These are phyloP conservation scores for Gentiana macrophylla DNA, from an alignment of 257 asterid species.

Conservation along the genomic window DNA sequence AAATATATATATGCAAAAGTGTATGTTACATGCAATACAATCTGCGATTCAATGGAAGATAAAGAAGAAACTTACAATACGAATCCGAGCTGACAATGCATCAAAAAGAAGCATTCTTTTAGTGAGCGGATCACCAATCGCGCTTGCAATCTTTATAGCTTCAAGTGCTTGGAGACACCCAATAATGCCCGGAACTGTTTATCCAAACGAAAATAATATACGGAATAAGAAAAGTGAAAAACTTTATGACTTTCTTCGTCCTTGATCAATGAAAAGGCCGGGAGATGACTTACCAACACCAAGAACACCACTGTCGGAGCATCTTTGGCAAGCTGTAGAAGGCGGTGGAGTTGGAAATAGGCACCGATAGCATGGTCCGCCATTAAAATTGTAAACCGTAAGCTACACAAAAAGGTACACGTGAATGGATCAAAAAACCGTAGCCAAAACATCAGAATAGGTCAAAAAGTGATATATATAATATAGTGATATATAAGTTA, in stretches of 20 bases:
- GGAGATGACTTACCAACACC: conserved; percentile 66
- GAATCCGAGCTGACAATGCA: conserved; percentile 68
- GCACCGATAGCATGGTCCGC: conserved; percentile 96
- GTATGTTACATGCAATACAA: too few relatives aligned
- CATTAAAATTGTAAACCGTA: conserved; percentile 77
- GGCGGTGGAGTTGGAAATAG: conserved; percentile 97
- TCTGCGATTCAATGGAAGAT: too few relatives aligned
- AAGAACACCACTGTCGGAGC: conserved; percentile 91
- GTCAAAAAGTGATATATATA: too few relatives aligned
- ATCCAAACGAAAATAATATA: neutral
- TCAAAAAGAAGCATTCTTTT: conserved; percentile 79
- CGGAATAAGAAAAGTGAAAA: neutral
- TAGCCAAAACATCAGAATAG: neutral
- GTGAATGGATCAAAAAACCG: neutral
- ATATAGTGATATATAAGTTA: neutral
- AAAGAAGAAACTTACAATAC: conserved; percentile 42
- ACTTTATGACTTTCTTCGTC: neutral
- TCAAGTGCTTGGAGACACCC: conserved; percentile 97
- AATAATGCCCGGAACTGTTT: conserved; percentile 84
- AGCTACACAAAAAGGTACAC: conserved; percentile 35
- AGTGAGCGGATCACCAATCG: conserved; percentile 84
- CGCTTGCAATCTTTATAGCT: conserved; percentile 79
- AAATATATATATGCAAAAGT: neutral
- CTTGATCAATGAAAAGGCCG: too few relatives aligned
- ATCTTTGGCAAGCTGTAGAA: conserved; percentile 88